Conservation (phyloP, 225 moss, liverwort and hornwort genomes). For the Neckera pumila region DNA sequence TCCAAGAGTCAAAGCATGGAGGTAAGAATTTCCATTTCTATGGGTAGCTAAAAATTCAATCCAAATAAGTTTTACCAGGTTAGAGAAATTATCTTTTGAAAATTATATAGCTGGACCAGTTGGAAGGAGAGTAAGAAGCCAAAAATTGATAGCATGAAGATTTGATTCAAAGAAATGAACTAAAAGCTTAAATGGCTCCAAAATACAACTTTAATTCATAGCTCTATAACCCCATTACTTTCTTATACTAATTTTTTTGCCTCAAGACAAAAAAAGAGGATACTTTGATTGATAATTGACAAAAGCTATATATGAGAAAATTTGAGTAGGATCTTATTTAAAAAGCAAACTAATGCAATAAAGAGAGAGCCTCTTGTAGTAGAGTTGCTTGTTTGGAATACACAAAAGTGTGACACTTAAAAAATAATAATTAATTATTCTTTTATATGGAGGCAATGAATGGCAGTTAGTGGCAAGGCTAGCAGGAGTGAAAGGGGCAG, state of each 20-base stretch:
- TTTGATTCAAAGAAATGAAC: background rate
- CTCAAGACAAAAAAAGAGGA: rapidly evolving
- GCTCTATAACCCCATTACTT: no score
- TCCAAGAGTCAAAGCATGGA: background rate
- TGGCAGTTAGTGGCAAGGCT: slow-evolving; percentile 32
- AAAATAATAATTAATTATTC: no score
- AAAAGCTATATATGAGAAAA: no score
- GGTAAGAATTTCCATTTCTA: no score
- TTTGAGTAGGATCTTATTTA: background rate
- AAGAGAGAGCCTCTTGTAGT: rapidly evolving
- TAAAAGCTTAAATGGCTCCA: no score
- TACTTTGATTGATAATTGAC: background rate
- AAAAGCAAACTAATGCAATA: background rate
- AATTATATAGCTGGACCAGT: background rate
- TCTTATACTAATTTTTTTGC: no score
- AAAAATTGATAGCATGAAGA: background rate
- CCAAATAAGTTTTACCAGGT: rapidly evolving
- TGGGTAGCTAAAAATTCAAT: background rate
- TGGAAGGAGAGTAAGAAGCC: background rate
- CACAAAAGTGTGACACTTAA: background rate
- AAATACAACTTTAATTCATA: background rate
- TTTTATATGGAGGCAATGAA: background rate
- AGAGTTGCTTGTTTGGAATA: rapidly evolving
- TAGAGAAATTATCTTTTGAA: background rate
- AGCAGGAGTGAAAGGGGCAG: slow-evolving; percentile 35